Percentiles rank a stretch among this genome's conserved stretches.
Evolutionary conservation across 352 stramenopile genomes (phyloP).

Genomic region (Phytophthora meadii): DNA sequence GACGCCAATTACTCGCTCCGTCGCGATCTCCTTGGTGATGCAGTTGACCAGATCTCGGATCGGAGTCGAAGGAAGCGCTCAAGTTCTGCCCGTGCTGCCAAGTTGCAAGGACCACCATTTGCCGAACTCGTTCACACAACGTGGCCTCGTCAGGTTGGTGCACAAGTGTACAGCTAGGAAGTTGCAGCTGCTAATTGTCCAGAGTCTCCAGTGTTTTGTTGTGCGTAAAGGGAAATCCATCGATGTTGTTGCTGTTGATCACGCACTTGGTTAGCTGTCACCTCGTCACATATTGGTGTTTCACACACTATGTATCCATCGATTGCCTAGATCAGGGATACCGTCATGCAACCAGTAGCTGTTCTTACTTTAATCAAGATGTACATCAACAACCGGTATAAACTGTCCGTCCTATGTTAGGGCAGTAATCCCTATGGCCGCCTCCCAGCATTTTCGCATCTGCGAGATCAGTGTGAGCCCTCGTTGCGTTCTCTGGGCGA

Average conservation of each 20-base stretch:
- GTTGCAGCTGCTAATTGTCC: not conserved
- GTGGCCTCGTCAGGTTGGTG: slow-evolving; percentile 66
- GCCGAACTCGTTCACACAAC: slow-evolving; percentile 58
- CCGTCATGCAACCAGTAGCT: not conserved
- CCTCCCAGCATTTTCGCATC: slow-evolving; percentile 18
- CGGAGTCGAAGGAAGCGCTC: slow-evolving; percentile 16
- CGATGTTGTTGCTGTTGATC: slow-evolving; percentile 11
- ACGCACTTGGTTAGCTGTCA: not conserved
- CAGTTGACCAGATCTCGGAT: slow-evolving; percentile 10
- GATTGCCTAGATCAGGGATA: no score
- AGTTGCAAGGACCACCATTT: slow-evolving; percentile 39
- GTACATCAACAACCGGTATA: not conserved
- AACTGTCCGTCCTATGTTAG: not conserved
- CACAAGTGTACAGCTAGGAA: slow-evolving; percentile 62
- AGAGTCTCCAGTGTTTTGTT: slow-evolving; percentile 11
- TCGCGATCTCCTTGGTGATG: slow-evolving; percentile 36
- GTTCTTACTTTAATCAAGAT: not conserved
- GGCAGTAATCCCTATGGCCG: not conserved
- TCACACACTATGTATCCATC: no score
- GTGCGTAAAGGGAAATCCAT: not conserved
- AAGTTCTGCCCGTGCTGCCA: slow-evolving; percentile 12
- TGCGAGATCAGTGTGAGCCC: slow-evolving; percentile 1
- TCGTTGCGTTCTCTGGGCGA: slow-evolving; percentile 3
- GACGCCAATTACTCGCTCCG: slow-evolving; percentile 62
- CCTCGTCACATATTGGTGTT: no score